Percentiles rank a stretch among this genome's conserved stretches.
Conservation (phyloP, 257 asterid species). For the Ophiorrhiza pumila region DNA sequence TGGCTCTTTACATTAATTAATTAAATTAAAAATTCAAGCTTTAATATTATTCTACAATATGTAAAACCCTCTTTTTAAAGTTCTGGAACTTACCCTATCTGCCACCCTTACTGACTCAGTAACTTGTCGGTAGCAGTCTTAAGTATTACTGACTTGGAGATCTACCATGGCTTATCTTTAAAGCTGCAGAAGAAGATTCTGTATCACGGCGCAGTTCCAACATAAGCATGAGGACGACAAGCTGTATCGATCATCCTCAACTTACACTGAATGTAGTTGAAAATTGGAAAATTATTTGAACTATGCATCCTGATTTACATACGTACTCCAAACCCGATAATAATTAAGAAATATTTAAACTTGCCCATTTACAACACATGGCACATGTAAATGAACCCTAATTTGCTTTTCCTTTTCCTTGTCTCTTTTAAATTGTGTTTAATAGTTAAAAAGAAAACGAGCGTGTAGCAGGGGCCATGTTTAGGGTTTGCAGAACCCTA, state of each 20-base stretch:
- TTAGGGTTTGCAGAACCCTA: conserved; percentile 45
- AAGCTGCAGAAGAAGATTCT: conserved; percentile 26
- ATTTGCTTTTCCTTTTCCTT: conserved; percentile 40
- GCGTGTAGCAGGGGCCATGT: conserved; percentile 39
- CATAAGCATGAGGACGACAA: conserved; percentile 9
- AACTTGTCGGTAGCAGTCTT: neutral
- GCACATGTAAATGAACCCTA: conserved; percentile 40
- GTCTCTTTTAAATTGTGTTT: conserved; percentile 35
- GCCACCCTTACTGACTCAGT: neutral
- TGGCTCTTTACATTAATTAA: too few species aligned
- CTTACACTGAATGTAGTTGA: conserved; percentile 10
- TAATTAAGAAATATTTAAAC: conserved; percentile 11
- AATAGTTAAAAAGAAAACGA: conserved; percentile 13
- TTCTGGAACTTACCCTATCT: neutral
- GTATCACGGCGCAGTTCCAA: conserved; percentile 20
- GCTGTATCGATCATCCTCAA: neutral
- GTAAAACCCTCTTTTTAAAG: neutral
- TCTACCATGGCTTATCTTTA: neutral
- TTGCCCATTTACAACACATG: conserved; percentile 16
- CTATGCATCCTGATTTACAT: conserved; percentile 3
- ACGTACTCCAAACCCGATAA: conserved; percentile 10
- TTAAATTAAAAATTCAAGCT: too few species aligned
- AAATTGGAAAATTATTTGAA: conserved; percentile 9
- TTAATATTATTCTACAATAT: too few species aligned
- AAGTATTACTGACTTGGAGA: neutral